phyloP scores from a whole-genome alignment of 2,329 filamentous ascomycete genomes.

The Botrytis tulipae region DNA sequence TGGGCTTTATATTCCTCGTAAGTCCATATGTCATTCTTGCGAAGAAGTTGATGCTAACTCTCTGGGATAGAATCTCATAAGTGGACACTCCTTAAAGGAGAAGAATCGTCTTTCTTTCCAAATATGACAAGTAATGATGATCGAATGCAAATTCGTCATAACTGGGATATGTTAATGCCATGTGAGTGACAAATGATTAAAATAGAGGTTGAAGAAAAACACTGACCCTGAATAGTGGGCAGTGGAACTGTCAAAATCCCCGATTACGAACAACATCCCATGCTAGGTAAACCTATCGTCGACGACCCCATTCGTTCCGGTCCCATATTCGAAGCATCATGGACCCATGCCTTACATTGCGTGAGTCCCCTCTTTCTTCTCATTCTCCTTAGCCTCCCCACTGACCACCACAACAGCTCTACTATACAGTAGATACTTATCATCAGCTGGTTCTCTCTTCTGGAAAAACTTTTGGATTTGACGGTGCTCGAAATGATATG shows the following conservation, averaged over 20 bases:
- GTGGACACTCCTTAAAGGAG: constrained; percentile 36
- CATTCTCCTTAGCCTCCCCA: no score
- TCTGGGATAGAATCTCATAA: constrained; percentile 29
- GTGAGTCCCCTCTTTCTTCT: constrained; percentile 12
- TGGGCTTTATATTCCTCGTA: constrained; percentile 38
- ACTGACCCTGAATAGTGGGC: constrained; percentile 28
- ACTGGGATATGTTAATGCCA: constrained; percentile 40
- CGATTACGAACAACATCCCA: constrained; percentile 36
- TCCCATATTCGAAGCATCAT: constrained; percentile 38
- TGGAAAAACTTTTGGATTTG: constrained; percentile 33
- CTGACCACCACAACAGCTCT: constrained; percentile 27
- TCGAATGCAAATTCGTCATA: constrained; percentile 36
- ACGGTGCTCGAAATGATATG: constrained; percentile 33
- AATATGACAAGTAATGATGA: constrained; percentile 38
- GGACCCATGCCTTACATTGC: constrained; percentile 40
- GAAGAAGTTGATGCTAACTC: background rate
- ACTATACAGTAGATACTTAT: constrained; percentile 39
- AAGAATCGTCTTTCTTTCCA: constrained; percentile 36
- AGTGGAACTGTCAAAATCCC: constrained; percentile 38
- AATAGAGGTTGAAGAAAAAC: background rate
- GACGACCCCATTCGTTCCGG: constrained; percentile 37
- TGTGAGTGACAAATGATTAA: constrained; percentile 24
- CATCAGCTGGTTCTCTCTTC: constrained; percentile 36
- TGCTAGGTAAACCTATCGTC: constrained; percentile 38
- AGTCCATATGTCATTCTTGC: constrained; percentile 16